These are phyloP conservation scores for Aaosphaeria arxii DNA, from an alignment of 2,329 filamentous ascomycete genomes.

Conservation along the genomic window DNA sequence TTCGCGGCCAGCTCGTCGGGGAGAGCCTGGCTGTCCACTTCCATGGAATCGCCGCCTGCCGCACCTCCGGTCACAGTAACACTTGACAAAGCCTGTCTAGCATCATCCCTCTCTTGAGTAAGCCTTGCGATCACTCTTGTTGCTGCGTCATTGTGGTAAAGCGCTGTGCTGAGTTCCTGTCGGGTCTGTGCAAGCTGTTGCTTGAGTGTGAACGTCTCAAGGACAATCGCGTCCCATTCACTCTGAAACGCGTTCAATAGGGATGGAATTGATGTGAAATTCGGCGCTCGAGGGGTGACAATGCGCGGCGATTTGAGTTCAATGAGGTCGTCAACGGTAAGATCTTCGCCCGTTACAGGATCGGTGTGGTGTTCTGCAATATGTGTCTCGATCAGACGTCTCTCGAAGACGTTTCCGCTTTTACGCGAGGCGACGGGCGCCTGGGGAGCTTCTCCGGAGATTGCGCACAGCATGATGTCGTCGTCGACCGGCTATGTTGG, in stretches of 20 bases:
- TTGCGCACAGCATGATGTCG: conserved; percentile 49
- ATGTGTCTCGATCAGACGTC: conserved; percentile 90
- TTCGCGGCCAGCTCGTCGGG: conserved; percentile 68
- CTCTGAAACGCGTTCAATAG: conserved; percentile 94
- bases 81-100: conserved; percentile 81
- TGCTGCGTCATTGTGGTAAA: conserved; percentile 98
- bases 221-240: conserved; percentile 92
- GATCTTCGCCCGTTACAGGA: conserved; percentile 81
- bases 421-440: conserved; percentile 93
- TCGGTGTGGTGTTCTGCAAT: conserved; percentile 92
- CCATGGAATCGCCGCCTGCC: conserved; percentile 79
- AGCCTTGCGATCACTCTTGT: conserved; percentile 88
- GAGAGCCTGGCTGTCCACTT: conserved; percentile 77
- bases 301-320: conserved; percentile 79
- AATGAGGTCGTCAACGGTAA: conserved; percentile 80
- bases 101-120: conserved; percentile 89
- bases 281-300: conserved; percentile 85
- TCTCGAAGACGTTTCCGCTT: conserved; percentile 91
- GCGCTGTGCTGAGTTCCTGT: conserved; percentile 87
- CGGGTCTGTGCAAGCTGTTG: conserved; percentile 86
- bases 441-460: conserved; percentile 95
- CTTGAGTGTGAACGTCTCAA: conserved; percentile 88
- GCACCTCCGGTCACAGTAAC: conserved; percentile 67
- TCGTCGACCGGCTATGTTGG: too few relatives aligned
- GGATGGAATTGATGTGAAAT: conserved; percentile 92